Evolutionary conservation across 768 basidiomycete species (phyloP), one percentile per base, ranked within the genome.

Genomic region (Tulasnella sp.): DNA sequence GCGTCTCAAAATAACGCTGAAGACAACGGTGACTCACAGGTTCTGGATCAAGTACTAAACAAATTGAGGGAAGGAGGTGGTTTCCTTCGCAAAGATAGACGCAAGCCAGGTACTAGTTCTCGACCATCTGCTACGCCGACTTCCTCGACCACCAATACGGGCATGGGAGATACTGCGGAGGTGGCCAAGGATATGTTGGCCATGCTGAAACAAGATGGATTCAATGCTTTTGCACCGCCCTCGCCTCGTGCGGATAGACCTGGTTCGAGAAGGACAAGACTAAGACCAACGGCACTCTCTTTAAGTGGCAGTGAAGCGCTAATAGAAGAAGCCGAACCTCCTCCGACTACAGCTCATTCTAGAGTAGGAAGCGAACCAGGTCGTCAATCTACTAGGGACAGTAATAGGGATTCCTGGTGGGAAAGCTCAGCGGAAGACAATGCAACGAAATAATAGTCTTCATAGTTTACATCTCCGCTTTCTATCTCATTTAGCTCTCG

Each of bases 141-240:
- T n/a, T 59, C 68, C 44, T 61, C 61, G 33, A 51, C 68, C 16
- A 68, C 71, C 42, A 65, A 32, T 34, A 61, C 63, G 50, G 58
- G 33, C 58, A 60, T 16, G 68, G 69, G 48, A 40, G 73, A 76
- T 31, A 66, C 76, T 4, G 79, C 70, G 4, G 73, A 78, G 53
- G 67, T 76, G 42, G 87, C 87, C 3, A 75, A 74, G 46, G 77
- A 81, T 57, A 83, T 90, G 81, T 63, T 89, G 48, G 81, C 81
- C 5, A 74, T 72, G 33, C 70, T 89, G 25, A 72, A 88, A 62
- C 75, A 79, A 5, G 75, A 80, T 56, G 84, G 81, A 0, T 84
- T 84, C 62, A 67, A 57, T 22, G 58, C 63, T 1, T 52, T 50
- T 28, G n/a, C 33, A n/a, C 48, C 48, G 22, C 20, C 34, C 19